A percentile compares a stretch with the other conserved stretches of the same genome.
Conservation (phyloP, 2,329 filamentous ascomycete species). For the Cladophialophora bantiana region DNA sequence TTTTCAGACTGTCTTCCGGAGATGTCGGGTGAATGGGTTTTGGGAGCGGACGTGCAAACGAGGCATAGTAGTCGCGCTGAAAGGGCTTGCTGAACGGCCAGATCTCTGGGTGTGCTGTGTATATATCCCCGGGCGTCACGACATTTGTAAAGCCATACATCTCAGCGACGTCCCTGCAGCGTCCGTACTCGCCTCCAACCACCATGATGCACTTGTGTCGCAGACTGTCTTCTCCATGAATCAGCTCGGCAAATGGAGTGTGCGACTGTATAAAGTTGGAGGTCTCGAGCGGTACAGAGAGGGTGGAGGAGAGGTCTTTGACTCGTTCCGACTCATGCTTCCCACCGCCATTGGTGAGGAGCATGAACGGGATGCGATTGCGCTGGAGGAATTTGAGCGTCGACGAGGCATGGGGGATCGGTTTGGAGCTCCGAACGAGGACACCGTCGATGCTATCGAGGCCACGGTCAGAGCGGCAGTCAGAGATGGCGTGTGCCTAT, state of each 20-base stretch:
- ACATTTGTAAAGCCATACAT: conserved; percentile 80
- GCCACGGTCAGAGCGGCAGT: conserved; percentile 17
- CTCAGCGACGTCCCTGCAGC: conserved; percentile 76
- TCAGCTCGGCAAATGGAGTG: conserved; percentile 80
- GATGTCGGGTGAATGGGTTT: conserved; percentile 52
- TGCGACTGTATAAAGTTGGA: conserved; percentile 87
- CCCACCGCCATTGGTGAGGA: conserved; percentile 94
- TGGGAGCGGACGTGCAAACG: conserved; percentile 48
- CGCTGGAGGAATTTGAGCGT: conserved; percentile 75
- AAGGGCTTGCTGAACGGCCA: conserved; percentile 83
- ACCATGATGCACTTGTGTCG: conserved; percentile 74
- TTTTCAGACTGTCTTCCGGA: conserved; percentile 65
- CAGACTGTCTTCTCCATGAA: conserved; percentile 61
- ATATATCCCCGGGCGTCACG: conserved; percentile 84
- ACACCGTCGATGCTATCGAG: conserved; percentile 82
- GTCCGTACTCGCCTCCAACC: conserved; percentile 71
- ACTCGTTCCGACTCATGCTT: conserved; percentile 79
- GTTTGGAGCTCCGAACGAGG: conserved; percentile 80
- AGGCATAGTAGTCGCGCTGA: conserved; percentile 64
- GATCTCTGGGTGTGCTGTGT: conserved; percentile 73
- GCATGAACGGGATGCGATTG: conserved; percentile 84
- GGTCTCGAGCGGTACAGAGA: conserved; percentile 68
- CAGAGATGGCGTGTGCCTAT: not conserved
- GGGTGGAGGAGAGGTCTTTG: conserved; percentile 69
- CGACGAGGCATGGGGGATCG: conserved; percentile 78